Base-by-base conservation (phyloP, 345 rosid genomes). In the Punica granatum region DNA sequence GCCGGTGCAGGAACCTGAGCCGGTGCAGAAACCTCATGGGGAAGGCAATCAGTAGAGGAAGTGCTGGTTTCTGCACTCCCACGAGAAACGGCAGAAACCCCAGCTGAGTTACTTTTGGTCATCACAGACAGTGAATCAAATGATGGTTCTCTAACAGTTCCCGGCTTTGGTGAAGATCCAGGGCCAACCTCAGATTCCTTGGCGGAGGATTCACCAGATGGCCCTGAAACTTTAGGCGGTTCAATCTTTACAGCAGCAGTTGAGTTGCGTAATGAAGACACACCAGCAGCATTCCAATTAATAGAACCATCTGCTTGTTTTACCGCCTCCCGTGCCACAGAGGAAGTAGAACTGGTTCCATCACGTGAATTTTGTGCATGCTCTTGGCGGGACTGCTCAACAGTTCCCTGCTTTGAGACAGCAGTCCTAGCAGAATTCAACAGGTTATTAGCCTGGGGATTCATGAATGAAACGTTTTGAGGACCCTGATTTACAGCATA, bases 381-480 rank as follows among this genome's bases (percentile, higher is more conserved):
- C 51, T 81, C 85, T 42, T 72, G 53, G 69, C 65, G 81, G 4
- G 68, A 35, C 3, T 73, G 78, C 53, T 85, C 92, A 33, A 67
- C 58, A 69, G 71, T 66, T 64, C 76, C 74, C 67, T 74, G 82
- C 33, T 67, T 60, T 48, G 81, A 60, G 69, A 66, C 53, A 11
- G 78, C 76, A 18, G 85, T 56, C 82, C 82, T 90, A 72, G 75
- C 75, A 74, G 61, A 73, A 39, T 77, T 73, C 67, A 75, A 28
- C n/a, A 82, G 72, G 70, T 69, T 76, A 66, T 69, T 72, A 34
- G 77, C 69, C 54, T 83, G 72, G 58, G 92, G 74, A 73, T 81
- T 86, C 67, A 74, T 68, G 60, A 77, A 73, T 31, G 90, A 73
- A 58, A 81, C 79, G 68, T 82, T 88, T 78, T 83, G 96, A 37